A percentile compares a stretch with the other conserved stretches of the same genome.
phyloP scores from a whole-genome alignment of 768 basidiomycete genomes.

The Wakefieldia striispora region DNA sequence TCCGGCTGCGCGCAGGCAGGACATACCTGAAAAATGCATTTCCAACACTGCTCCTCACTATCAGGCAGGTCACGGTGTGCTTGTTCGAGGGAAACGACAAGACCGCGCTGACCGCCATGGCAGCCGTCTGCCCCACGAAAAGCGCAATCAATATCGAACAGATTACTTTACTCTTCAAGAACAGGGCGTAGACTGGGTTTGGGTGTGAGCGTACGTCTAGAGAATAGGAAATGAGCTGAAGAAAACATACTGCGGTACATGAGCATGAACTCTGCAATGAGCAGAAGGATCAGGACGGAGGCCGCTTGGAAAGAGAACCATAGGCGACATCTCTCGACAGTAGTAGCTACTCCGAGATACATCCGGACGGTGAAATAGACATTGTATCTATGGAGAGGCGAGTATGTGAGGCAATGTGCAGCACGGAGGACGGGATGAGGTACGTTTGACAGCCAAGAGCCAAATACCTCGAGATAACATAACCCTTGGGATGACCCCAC shows the following conservation, averaged over 20 bases:
- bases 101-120: slow-evolving; percentile 19
- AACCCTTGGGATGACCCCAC: slow-evolving; percentile 10
- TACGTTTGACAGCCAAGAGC: slow-evolving; percentile 21
- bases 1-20: background rate
- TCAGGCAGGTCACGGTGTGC: slow-evolving; percentile 17
- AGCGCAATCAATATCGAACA: slow-evolving; percentile 9
- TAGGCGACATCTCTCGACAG: slow-evolving; percentile 5
- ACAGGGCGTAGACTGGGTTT: slow-evolving; percentile 20
- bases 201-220: background rate
- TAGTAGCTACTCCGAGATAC: slow-evolving; percentile 5
- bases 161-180: slow-evolving; percentile 5
- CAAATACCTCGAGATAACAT: slow-evolving; percentile 11
- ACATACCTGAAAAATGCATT: slow-evolving; percentile 19
- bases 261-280: slow-evolving; percentile 9
- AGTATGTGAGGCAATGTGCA: background rate
- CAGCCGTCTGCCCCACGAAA: slow-evolving; percentile 4
- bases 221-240: background rate
- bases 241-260: slow-evolving; percentile 20
- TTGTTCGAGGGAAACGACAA: slow-evolving; percentile 6
- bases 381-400: slow-evolving; percentile 14
- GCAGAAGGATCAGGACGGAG: slow-evolving; percentile 13
- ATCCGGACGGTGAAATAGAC: slow-evolving; percentile 22
- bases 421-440: background rate
- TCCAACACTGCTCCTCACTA: slow-evolving; percentile 10
- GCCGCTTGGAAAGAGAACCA: slow-evolving; percentile 20